A percentile compares a stretch with the other conserved stretches of the same genome.
Conservation (phyloP, 2,329 filamentous ascomycete species). For the Periconia digitata region DNA sequence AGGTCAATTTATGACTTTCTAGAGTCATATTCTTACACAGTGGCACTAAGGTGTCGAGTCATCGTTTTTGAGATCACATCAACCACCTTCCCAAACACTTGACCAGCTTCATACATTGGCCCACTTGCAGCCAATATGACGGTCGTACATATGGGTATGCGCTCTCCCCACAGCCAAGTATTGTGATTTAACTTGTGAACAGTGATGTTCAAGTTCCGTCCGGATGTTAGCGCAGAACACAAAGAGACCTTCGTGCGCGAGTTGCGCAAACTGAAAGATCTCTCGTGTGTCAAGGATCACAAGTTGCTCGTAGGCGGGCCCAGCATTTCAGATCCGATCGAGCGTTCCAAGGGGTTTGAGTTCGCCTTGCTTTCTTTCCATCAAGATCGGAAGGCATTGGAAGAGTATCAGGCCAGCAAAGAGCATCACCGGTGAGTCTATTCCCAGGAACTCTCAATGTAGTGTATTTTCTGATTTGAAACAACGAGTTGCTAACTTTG, state of each 20-base stretch:
- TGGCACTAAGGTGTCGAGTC: too few species aligned
- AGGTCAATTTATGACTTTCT: too few species aligned
- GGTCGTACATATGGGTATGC: background rate
- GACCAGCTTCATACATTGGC: too few species aligned
- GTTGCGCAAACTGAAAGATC: constrained; percentile 52
- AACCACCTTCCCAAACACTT: too few species aligned
- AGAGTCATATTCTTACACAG: too few species aligned
- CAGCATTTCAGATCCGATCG: constrained; percentile 55
- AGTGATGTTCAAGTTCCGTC: constrained; percentile 24
- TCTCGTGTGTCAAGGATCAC: constrained; percentile 53
- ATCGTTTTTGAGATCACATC: too few species aligned
- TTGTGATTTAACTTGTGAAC: background rate
- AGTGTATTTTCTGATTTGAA: background rate
- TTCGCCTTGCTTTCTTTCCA: constrained; percentile 57
- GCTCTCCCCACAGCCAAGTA: background rate
- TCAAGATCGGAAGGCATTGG: constrained; percentile 48
- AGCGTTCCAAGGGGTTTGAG: constrained; percentile 57
- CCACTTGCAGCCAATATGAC: background rate
- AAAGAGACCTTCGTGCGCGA: constrained; percentile 50
- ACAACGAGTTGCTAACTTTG: background rate
- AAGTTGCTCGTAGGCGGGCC: constrained; percentile 56
- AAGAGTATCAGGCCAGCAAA: constrained; percentile 55
- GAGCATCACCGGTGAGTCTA: constrained; percentile 53
- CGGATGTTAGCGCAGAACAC: constrained; percentile 41
- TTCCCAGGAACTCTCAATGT: too few species aligned